Conservation (phyloP, 106 monocot species). For the Ottelia alismoides region DNA sequence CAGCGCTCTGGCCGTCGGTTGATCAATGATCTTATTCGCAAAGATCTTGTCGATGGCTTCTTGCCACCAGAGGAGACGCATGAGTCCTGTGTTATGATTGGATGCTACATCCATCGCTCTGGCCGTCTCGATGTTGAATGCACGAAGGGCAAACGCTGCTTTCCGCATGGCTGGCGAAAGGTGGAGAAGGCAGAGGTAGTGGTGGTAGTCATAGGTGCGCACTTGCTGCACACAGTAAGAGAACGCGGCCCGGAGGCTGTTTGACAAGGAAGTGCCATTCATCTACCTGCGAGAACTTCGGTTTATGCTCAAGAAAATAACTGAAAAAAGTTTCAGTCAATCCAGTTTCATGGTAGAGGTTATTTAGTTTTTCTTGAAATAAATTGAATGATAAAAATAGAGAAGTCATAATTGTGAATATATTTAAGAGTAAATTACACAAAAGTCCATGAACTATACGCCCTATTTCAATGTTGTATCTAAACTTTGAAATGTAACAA, state of each 20-base stretch:
- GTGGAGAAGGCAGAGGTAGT: slow-evolving; percentile 93
- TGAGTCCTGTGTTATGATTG: slow-evolving; percentile 71
- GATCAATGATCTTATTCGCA: slow-evolving; percentile 47
- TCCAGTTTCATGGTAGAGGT: too few species aligned
- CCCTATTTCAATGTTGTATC: too few species aligned
- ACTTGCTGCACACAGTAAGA: slow-evolving; percentile 92
- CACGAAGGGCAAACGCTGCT: slow-evolving; percentile 73
- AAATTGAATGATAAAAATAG: too few species aligned
- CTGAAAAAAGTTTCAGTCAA: too few species aligned
- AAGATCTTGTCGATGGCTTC: slow-evolving; percentile 65
- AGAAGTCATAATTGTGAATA: too few species aligned
- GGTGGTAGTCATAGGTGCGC: slow-evolving; percentile 83
- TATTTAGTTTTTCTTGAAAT: too few species aligned
- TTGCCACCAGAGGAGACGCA: slow-evolving; percentile 97
- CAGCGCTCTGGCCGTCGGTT: slow-evolving; percentile 68
- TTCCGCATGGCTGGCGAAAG: slow-evolving; percentile 66
- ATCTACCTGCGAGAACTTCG: slow-evolving; percentile 9
- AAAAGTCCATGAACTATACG: too few species aligned
- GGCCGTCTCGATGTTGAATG: slow-evolving; percentile 83
- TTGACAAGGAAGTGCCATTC: slow-evolving; percentile 31
- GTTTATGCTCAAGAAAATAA: too few species aligned
- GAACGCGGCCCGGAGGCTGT: slow-evolving; percentile 56
- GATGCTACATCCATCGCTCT: slow-evolving; percentile 80
- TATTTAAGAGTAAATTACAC: too few species aligned
- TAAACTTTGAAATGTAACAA: too few species aligned